These are phyloP conservation scores for Hygrophorus pudorinus DNA, from an alignment of 768 basidiomycete species.

Conservation along the genomic window DNA sequence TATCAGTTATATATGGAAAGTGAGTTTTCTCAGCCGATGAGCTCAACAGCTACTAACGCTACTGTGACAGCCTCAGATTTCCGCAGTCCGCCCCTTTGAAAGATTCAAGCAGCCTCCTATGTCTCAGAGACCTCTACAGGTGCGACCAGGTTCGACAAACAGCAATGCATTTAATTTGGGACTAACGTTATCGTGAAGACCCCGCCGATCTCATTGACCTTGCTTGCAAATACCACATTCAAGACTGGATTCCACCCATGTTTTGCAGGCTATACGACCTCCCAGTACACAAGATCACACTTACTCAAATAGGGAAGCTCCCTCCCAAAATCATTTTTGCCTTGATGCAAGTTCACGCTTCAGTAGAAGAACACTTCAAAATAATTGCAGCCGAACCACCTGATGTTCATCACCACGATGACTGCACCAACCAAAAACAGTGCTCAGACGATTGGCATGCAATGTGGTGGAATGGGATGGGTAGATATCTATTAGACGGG, in stretches of 20 bases:
- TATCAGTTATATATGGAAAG: background rate
- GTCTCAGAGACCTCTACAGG: background rate
- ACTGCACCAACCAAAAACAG: background rate
- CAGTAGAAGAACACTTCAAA: background rate
- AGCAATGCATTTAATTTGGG: background rate
- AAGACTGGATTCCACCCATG: background rate
- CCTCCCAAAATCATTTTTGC: background rate
- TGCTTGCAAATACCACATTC: background rate
- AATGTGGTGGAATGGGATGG: conserved; percentile 16
- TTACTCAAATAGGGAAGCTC: background rate
- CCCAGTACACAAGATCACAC: background rate
- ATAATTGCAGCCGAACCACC: conserved; percentile 1
- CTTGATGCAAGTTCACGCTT: background rate
- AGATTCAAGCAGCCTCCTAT: background rate
- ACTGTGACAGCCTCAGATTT: background rate
- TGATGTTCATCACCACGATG: background rate
- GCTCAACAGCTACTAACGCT: too few relatives aligned
- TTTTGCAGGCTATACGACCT: background rate
- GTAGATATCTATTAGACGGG: conserved; percentile 12
- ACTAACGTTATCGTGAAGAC: background rate
- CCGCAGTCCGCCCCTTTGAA: background rate
- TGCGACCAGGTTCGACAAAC: background rate
- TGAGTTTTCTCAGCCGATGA: background rate
- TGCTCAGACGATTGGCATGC: conserved; percentile 14
- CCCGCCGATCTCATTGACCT: background rate